A percentile compares a stretch with the other conserved stretches of the same genome.
Conservation (phyloP, 2,329 filamentous ascomycete genomes). For the Verticillium tricorpus region DNA sequence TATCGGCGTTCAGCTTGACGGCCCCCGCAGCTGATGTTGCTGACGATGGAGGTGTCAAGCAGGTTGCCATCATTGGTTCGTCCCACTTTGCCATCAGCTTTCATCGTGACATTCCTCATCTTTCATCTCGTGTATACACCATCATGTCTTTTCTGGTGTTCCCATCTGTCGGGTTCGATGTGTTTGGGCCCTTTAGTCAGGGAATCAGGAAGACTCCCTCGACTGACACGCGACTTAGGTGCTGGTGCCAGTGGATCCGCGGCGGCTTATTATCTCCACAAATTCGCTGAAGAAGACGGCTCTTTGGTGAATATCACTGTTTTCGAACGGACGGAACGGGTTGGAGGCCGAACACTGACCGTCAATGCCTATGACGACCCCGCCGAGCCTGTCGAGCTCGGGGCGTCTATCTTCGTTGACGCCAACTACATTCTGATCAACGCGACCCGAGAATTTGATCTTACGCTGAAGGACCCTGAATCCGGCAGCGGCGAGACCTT, state of each 20-base stretch:
- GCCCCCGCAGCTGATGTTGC: constrained; percentile 9
- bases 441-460: constrained; percentile 66
- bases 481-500: constrained; percentile 50
- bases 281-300: constrained; percentile 60
- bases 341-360: constrained; percentile 85
- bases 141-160: not conserved
- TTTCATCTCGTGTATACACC: not conserved
- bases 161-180: not conserved
- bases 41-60: constrained; percentile 10
- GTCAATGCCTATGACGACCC: constrained; percentile 70
- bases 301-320: constrained; percentile 74
- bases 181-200: too few relatives aligned
- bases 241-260: constrained; percentile 87
- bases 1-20: constrained; percentile 14
- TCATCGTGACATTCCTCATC: not conserved
- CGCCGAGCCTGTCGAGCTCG: constrained; percentile 70
- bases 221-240: constrained; percentile 44
- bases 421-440: constrained; percentile 79
- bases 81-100: not conserved
- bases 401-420: constrained; percentile 86
- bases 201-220: not conserved
- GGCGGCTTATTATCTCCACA: constrained; percentile 74
- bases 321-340: constrained; percentile 71
- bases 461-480: constrained; percentile 47
- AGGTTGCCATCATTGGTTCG: constrained; percentile 24